Evolutionary conservation across 371 early-diverging fungal genomes (phyloP).

Genomic region (Mucor irregularis): DNA sequence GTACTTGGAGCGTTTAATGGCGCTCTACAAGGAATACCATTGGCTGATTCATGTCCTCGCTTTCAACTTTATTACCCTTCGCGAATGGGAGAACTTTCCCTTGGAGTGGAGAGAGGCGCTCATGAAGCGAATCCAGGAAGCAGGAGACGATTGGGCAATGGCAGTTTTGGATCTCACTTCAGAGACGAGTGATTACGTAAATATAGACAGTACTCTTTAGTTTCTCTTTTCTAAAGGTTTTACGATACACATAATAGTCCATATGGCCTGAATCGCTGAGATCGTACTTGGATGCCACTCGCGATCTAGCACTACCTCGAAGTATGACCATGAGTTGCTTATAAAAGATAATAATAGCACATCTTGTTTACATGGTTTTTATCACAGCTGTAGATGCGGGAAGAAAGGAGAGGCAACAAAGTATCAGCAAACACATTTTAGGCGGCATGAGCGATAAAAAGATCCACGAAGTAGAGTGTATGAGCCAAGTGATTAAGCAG

Average conservation of each 20-base stretch:
- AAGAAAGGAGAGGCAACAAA: neutral
- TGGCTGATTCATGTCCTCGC: conserved; percentile 52
- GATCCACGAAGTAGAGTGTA: conserved; percentile 66
- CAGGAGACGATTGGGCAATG: conserved; percentile 21
- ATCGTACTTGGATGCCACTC: conserved; percentile 6
- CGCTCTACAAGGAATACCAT: conserved; percentile 32
- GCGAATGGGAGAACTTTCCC: conserved; percentile 51
- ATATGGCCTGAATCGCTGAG: conserved; percentile 23
- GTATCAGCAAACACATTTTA: conserved; percentile 24
- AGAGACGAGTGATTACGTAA: conserved; percentile 22
- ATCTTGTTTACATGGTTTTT: too few species aligned
- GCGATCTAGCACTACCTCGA: conserved; percentile 26
- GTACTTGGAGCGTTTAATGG: conserved; percentile 37
- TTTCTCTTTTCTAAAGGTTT: too few species aligned
- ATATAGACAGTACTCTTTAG: too few species aligned
- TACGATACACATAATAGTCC: conserved; percentile 9
- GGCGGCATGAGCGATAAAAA: conserved; percentile 82
- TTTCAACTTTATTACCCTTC: conserved; percentile 50
- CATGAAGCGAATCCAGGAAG: conserved; percentile 14
- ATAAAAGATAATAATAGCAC: neutral
- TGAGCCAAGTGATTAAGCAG: conserved; percentile 56
- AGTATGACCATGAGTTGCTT: neutral
- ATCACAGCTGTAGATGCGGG: neutral
- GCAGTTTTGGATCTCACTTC: conserved; percentile 21
- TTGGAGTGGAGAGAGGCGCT: conserved; percentile 49